Evolutionary conservation across 257 asterid genomes (phyloP).

Genomic region (Lantana camara): DNA sequence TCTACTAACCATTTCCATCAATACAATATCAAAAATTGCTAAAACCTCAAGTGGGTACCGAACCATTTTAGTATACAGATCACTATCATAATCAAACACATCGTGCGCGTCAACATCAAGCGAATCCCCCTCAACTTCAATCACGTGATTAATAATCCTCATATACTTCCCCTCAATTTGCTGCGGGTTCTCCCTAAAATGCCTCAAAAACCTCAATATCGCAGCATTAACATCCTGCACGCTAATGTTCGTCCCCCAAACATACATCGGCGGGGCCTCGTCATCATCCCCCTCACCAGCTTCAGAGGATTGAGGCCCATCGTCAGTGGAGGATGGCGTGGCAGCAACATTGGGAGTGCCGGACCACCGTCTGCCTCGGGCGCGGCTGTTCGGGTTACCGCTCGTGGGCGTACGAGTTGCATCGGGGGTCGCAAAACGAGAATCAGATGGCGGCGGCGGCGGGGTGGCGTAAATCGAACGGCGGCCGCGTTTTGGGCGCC

Average conservation of each 20-base stretch:
- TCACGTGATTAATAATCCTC: conserved; percentile 66
- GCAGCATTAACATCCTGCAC: conserved; percentile 90
- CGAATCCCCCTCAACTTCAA: conserved; percentile 94
- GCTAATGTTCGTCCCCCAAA: conserved; percentile 96
- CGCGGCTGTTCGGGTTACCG: conserved; percentile 46
- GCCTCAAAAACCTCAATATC: conserved; percentile 78
- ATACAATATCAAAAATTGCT: conserved; percentile 87
- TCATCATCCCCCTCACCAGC: conserved; percentile 73
- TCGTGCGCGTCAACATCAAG: conserved; percentile 90
- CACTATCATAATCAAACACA: conserved; percentile 74
- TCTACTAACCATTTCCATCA: conserved; percentile 86
- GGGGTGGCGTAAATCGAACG: conserved; percentile 70
- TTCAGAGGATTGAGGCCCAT: conserved; percentile 68
- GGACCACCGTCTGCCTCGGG: conserved; percentile 48
- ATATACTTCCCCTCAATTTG: conserved; percentile 84
- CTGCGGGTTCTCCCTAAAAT: conserved; percentile 69
- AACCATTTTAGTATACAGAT: conserved; percentile 88
- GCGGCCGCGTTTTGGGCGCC: conserved; percentile 70
- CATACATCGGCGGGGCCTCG: conserved; percentile 81
- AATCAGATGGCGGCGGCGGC: conserved; percentile 48
- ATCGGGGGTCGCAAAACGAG: conserved; percentile 67
- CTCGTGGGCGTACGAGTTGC: conserved; percentile 74
- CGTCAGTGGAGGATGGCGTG: conserved; percentile 73
- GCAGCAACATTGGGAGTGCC: conserved; percentile 54
- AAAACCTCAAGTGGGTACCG: conserved; percentile 94